Conservation (phyloP, 371 early-diverging fungal species). For the Gilbertella persicaria region DNA sequence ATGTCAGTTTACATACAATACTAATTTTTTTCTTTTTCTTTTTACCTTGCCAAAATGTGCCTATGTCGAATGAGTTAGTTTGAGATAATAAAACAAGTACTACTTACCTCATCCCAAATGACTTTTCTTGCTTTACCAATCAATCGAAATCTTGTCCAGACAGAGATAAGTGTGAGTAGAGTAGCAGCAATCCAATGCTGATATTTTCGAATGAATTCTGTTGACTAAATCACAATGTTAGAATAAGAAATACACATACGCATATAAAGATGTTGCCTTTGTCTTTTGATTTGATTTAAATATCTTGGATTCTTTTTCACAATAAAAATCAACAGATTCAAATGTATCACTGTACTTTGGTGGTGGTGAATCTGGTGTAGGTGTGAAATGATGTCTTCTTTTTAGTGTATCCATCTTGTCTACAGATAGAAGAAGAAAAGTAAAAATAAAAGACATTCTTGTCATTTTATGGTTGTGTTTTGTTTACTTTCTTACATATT, state of each 20-base stretch:
- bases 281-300: constrained; percentile 2
- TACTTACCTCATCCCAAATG: constrained; percentile 72
- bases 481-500: not conserved
- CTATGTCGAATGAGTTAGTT: constrained; percentile 32
- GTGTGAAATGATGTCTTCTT: constrained; percentile 17
- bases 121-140: constrained; percentile 76
- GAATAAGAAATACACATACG: not conserved
- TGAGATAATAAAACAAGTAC: not conserved
- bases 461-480: not conserved
- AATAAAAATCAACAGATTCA: constrained; percentile 15
- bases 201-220: constrained; percentile 7
- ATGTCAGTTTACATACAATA: too few species aligned
- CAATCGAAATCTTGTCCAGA: constrained; percentile 75
- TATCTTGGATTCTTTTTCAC: constrained; percentile 4
- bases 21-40: too few species aligned
- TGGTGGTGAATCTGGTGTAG: constrained; percentile 18
- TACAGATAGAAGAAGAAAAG: not conserved
- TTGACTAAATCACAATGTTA: constrained; percentile 4
- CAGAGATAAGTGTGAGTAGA: constrained; percentile 50
- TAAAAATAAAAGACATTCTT: not conserved
- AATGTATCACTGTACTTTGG: constrained; percentile 22
- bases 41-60: constrained; percentile 90
- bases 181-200: constrained; percentile 7
- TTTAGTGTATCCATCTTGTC: constrained; percentile 22
- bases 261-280: constrained; percentile 1